Percentiles rank a stretch among this genome's conserved stretches.
These are phyloP conservation scores for Atalantia buxifolia DNA, from an alignment of 345 rosid genomes.

Conservation along the genomic window DNA sequence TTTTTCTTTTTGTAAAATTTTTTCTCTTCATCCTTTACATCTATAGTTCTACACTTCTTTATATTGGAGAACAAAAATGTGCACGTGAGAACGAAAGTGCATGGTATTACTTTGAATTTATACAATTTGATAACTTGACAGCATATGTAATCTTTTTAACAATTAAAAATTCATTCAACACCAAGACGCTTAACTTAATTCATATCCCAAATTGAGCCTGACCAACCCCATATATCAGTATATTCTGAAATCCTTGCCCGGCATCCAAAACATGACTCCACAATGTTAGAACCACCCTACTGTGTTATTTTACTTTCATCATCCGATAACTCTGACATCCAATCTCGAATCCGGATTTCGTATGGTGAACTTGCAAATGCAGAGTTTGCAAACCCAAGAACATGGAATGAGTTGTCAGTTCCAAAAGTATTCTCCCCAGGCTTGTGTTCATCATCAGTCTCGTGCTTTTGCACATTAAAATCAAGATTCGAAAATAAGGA, in stretches of 20 bases:
- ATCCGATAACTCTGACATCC: constrained; percentile 43
- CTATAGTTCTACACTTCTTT: neutral
- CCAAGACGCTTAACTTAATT: constrained; percentile 2
- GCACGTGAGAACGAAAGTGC: neutral
- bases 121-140: neutral
- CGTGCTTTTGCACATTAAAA: neutral
- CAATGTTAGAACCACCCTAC: constrained; percentile 19
- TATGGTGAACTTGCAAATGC: constrained; percentile 45
- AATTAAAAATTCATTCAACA: neutral
- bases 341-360: constrained; percentile 43
- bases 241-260: neutral
- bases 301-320: constrained; percentile 26
- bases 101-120: neutral
- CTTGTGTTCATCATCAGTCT: constrained; percentile 8
- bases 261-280: constrained; percentile 13
- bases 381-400: constrained; percentile 10
- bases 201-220: constrained; percentile 24
- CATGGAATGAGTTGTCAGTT: constrained; percentile 11
- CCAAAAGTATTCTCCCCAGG: constrained; percentile 11
- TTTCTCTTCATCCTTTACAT: no score
- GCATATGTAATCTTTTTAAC: neutral
- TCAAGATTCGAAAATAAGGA: constrained; percentile 8
- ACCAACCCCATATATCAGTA: constrained; percentile 19
- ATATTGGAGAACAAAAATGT: neutral
- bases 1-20: no score